Conservation (phyloP, 257 asterid genomes). For the Ballota nigra region DNA sequence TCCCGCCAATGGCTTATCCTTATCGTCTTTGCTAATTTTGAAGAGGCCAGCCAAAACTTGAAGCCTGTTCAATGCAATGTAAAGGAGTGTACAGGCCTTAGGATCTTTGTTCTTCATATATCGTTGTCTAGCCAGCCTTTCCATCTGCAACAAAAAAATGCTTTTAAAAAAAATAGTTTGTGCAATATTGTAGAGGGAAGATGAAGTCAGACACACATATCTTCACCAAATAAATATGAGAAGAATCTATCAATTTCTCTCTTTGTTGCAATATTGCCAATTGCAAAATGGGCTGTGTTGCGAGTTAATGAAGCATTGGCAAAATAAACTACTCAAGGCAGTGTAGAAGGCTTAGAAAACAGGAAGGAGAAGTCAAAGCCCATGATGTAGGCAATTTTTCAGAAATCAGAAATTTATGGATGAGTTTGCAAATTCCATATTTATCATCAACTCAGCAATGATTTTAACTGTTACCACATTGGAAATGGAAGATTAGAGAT, state of each 20-base stretch:
- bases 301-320: constrained; percentile 5
- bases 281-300: not conserved
- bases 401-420: constrained; percentile 1
- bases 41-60: constrained; percentile 96
- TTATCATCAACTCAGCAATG: constrained; percentile 1
- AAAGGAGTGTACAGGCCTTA: constrained; percentile 86
- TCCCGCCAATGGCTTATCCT: constrained; percentile 83
- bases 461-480: not conserved
- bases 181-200: not conserved
- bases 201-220: constrained; percentile 4
- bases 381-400: constrained; percentile 5
- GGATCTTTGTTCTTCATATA: constrained; percentile 89
- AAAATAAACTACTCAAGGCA: not conserved
- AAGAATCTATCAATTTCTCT: not conserved
- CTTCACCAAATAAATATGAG: not conserved
- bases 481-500: constrained; percentile 12
- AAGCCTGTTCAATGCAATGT: constrained; percentile 82
- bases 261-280: constrained; percentile 5
- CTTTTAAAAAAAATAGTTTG: constrained; percentile 17
- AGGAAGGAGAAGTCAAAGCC: constrained; percentile 6
- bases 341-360: constrained; percentile 12
- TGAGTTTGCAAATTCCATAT: constrained; percentile 14
- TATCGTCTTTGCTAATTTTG: constrained; percentile 91
- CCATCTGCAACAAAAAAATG: constrained; percentile 64
- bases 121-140: constrained; percentile 83